Base-by-base conservation (phyloP, 2,329 filamentous ascomycete species). In the Clarireedia homoeocarpa region DNA sequence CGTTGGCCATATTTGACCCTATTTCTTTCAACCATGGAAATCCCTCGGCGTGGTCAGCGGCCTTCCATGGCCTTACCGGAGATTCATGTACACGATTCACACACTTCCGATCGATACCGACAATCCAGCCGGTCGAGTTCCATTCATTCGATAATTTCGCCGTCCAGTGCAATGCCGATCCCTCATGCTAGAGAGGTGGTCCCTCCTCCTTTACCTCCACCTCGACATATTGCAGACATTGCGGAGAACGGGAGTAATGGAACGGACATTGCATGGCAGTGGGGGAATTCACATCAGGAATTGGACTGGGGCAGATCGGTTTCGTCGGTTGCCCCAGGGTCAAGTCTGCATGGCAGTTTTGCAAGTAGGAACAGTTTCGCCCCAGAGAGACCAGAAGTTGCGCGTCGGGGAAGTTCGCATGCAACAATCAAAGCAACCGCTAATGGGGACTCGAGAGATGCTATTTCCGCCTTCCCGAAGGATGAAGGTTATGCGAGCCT, bases 141-240 rank as follows among this genome's bases (percentile, higher is more conserved):
- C 61, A 12, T 64, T 56, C 62, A 62, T 53, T 66, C 62, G 15
- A 58, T 56, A 14, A 69, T 73, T 55, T 70, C 75, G 44, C 71
- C 70, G 55, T 65, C 72, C 59, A 76, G 76, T 60, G 78, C 81
- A 62, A 82, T 87, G 81, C 74, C 82, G 58, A 86, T 88, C 67
- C 82, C 81, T 50, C 76, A 79, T 66, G 74, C 77, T 58, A 75
- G 77, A 65, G 74, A 76, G 30, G 61, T 69, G n/a, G 49, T 64
- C 51, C 84, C 84, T 57, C 84, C 84, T 61, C 82, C 83, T 50
- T 74, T 87, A 64, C 84, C 84, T 63, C 84, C 84, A 57, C 80
- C 83, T 52, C 76, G 75, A 69, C 72, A 77, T 66, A 77, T 86
- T 58, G 74, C 75, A 62, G 78, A 82, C 58, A 71, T 82, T 61